Percentiles rank a stretch among this genome's conserved stretches.
Evolutionary conservation across 164 flowering plant genomes (phyloP).

Genomic region (Tetrastigma voinierianum): DNA sequence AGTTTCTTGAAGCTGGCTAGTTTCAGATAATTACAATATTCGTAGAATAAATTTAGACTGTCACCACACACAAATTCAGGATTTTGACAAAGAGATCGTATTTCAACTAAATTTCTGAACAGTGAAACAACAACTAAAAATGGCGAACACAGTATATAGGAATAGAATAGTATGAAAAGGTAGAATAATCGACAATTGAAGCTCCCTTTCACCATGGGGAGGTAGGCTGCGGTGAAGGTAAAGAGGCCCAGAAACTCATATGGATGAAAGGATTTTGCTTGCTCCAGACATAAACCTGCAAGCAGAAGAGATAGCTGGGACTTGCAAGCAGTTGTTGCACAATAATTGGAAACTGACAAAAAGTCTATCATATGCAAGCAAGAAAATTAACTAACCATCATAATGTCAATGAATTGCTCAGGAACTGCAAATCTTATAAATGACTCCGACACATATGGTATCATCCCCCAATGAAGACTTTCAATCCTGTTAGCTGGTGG

Average conservation of each 20-base stretch:
- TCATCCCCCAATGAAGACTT: slow-evolving; percentile 90
- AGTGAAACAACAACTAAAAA: neutral
- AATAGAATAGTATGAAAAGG: neutral
- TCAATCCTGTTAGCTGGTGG: slow-evolving; percentile 85
- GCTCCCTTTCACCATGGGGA: slow-evolving; percentile 89
- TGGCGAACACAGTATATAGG: neutral
- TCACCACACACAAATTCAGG: too few species aligned
- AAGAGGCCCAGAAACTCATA: slow-evolving; percentile 99
- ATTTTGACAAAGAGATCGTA: too few species aligned
- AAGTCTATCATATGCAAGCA: neutral
- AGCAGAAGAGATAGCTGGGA: neutral
- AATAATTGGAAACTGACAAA: neutral
- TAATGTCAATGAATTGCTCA: slow-evolving; percentile 97
- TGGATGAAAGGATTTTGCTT: slow-evolving; percentile 97
- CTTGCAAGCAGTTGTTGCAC: neutral
- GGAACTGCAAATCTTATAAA: slow-evolving; percentile 93
- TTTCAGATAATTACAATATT: too few species aligned
- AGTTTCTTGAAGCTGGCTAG: too few species aligned
- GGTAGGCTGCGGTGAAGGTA: slow-evolving; percentile 96
- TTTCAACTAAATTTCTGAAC: too few species aligned
- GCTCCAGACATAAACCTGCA: slow-evolving; percentile 99
- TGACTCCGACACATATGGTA: slow-evolving; percentile 85
- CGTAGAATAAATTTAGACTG: too few species aligned
- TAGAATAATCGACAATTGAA: neutral
- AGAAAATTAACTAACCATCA: slow-evolving; percentile 75